A percentile compares a stretch with the other conserved stretches of the same genome.
Evolutionary conservation across 2,329 filamentous ascomycete genomes (phyloP).

Genomic region (Alternaria angustiovoidea): DNA sequence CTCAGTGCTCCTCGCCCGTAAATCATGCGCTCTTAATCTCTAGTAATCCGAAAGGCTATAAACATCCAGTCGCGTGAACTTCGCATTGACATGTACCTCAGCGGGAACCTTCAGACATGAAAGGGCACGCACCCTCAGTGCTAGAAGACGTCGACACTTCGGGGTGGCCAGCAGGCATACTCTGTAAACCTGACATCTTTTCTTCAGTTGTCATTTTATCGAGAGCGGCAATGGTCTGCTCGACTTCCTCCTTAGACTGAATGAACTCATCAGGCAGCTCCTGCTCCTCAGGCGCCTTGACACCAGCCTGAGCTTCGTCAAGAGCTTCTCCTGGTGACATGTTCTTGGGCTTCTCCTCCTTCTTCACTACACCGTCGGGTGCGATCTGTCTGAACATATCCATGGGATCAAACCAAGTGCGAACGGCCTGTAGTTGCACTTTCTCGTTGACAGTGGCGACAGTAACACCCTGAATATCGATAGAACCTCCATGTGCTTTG

Average conservation of each 20-base stretch:
- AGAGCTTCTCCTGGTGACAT: constrained; percentile 41
- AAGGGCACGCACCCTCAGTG: constrained; percentile 15
- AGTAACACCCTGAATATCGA: constrained; percentile 71
- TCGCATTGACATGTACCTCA: not conserved
- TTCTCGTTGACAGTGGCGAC: constrained; percentile 69
- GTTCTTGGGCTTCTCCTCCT: constrained; percentile 50
- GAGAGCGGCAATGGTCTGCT: constrained; percentile 15
- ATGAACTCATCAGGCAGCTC: constrained; percentile 22
- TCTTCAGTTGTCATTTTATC: constrained; percentile 15
- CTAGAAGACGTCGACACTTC: constrained; percentile 2
- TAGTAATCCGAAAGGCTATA: not conserved
- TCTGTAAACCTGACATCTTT: not conserved
- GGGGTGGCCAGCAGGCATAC: constrained; percentile 19
- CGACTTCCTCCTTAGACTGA: constrained; percentile 20
- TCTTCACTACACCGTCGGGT: constrained; percentile 58
- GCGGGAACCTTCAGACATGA: constrained; percentile 12
- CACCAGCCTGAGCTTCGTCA: constrained; percentile 27
- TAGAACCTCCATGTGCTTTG: constrained; percentile 66
- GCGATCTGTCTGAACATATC: constrained; percentile 73
- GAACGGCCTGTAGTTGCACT: constrained; percentile 65
- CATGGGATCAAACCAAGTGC: constrained; percentile 72
- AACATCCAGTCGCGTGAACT: not conserved
- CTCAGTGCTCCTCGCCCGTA: not conserved
- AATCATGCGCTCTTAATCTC: not conserved
- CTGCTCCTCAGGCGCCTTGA: constrained; percentile 24